A percentile compares a stretch with the other conserved stretches of the same genome.
phyloP scores from a whole-genome alignment of 106 monocot species.

The Acorus calamus region DNA sequence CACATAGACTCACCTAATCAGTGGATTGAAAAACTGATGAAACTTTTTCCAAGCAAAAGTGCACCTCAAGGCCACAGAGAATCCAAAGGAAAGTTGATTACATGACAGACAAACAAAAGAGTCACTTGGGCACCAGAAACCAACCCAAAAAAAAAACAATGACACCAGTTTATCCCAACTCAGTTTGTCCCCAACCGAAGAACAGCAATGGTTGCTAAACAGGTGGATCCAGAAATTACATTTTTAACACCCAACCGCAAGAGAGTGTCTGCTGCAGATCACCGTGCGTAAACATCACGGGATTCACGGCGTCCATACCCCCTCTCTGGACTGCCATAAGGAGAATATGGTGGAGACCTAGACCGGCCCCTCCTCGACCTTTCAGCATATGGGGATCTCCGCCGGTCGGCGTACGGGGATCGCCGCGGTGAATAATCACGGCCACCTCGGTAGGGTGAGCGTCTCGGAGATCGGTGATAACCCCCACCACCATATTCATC shows the following conservation, averaged over 20 bases:
- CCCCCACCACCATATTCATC: slow-evolving; percentile 35
- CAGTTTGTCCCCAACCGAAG: no score
- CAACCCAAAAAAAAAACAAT: no score
- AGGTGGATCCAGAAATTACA: not conserved
- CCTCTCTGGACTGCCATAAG: slow-evolving; percentile 53
- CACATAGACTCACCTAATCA: no score
- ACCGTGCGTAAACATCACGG: slow-evolving; percentile 34
- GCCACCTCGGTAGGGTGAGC: slow-evolving; percentile 42
- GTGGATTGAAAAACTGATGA: no score
- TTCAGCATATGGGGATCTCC: slow-evolving; percentile 38
- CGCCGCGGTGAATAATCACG: slow-evolving; percentile 45
- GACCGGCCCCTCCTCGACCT: slow-evolving; percentile 57
- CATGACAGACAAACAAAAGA: no score
- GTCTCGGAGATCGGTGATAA: slow-evolving; percentile 45
- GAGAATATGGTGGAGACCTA: slow-evolving; percentile 44
- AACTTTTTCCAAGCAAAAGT: no score
- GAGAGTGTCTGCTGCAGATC: not conserved
- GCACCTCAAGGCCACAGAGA: no score
- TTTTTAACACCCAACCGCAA: slow-evolving; percentile 14
- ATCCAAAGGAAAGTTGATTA: no score
- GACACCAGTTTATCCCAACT: no score
- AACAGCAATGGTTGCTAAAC: no score
- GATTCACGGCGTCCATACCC: slow-evolving; percentile 30
- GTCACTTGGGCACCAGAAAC: no score
- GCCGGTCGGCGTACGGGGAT: slow-evolving; percentile 18